These are phyloP conservation scores for Tylopilus sp. DNA, from an alignment of 1,284 basidiomycete species.

Conservation along the genomic window DNA sequence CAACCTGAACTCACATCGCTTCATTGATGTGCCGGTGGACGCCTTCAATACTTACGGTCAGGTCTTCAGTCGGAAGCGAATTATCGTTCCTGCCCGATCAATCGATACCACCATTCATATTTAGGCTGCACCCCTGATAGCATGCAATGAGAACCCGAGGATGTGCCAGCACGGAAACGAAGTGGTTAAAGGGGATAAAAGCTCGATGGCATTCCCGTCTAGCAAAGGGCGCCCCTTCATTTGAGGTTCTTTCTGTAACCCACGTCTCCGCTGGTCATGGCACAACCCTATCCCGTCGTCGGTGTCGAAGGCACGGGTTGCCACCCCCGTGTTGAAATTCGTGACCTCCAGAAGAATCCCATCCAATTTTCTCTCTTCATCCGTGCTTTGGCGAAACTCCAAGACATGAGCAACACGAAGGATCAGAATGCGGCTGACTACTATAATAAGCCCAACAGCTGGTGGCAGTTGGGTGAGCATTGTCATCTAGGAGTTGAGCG, in stretches of 20 bases:
- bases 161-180: neutral
- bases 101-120: too few relatives aligned
- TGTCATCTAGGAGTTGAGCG: neutral
- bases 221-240: neutral
- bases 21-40: too few relatives aligned
- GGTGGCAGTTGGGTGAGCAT: constrained; percentile 17
- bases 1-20: too few relatives aligned
- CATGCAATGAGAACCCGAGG: neutral
- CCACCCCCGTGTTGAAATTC: constrained; percentile 16
- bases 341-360: constrained; percentile 10
- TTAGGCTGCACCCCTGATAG: too few relatives aligned
- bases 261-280: constrained; percentile 3
- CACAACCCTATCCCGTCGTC: constrained; percentile 8
- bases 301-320: constrained; percentile 4
- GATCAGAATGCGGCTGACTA: constrained; percentile 4
- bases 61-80: too few relatives aligned
- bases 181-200: constrained; percentile 6
- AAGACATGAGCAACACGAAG: constrained; percentile 6
- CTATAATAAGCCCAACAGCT: constrained; percentile 18
- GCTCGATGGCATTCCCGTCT: neutral
- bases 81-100: too few relatives aligned
- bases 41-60: too few relatives aligned
- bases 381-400: constrained; percentile 8
- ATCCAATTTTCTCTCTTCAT: constrained; percentile 20
- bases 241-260: neutral